phyloP scores from a whole-genome alignment of 768 basidiomycete genomes.

The Serendipita sp. region DNA sequence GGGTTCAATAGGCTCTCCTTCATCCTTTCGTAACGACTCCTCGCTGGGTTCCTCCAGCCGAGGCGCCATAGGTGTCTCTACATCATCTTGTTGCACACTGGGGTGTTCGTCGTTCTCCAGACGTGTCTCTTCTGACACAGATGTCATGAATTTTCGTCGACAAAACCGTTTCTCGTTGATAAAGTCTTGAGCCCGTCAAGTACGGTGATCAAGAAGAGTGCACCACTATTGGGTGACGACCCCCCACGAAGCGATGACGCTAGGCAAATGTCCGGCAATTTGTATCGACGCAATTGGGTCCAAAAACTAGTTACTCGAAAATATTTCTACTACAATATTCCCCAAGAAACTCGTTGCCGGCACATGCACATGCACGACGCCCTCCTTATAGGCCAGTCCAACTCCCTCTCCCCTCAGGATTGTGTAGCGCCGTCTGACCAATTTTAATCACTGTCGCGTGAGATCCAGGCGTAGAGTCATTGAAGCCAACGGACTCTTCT shows the following conservation, averaged over 20 bases:
- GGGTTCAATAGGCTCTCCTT: no score
- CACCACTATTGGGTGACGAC: background rate
- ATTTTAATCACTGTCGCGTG: constrained; percentile 47
- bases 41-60: no score
- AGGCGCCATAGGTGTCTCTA: no score
- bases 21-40: no score
- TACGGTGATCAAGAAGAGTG: background rate
- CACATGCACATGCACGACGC: background rate
- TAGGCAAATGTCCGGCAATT: background rate
- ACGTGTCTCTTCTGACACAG: no score
- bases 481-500: background rate
- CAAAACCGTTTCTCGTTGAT: no score
- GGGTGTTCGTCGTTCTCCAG: no score
- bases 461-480: background rate
- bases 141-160: no score
- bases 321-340: no score
- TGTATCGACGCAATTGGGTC: background rate
- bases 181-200: background rate
- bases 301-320: background rate
- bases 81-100: no score
- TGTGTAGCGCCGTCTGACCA: constrained; percentile 86
- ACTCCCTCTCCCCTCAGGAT: constrained; percentile 76
- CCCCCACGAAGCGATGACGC: background rate
- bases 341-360: no score
- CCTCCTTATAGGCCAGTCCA: constrained; percentile 70